Conservation (phyloP, 352 stramenopile species). For the Pythium oligandrum region DNA sequence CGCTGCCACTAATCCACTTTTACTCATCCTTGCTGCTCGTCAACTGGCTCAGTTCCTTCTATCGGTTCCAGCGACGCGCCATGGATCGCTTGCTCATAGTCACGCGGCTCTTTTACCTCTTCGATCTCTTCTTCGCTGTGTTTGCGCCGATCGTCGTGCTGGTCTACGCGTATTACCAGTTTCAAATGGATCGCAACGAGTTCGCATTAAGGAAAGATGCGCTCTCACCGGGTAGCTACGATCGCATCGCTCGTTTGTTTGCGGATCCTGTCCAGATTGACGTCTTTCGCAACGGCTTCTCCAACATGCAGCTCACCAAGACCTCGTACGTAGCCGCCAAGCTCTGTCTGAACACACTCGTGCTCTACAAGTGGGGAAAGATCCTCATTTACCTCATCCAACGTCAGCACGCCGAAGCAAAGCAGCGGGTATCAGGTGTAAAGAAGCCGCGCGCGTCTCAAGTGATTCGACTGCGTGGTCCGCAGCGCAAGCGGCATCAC, state of each 20-base stretch:
- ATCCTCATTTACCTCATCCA: constrained; percentile 17
- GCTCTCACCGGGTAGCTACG: constrained; percentile 12
- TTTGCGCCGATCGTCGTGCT: constrained; percentile 24
- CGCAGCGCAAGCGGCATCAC: constrained; percentile 7
- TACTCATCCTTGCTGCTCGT: constrained; percentile 17
- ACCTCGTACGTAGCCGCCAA: constrained; percentile 10
- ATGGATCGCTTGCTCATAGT: constrained; percentile 9
- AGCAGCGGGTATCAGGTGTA: background rate
- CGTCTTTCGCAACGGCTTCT: constrained; percentile 18
- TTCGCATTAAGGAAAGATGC: constrained; percentile 11
- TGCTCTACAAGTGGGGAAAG: constrained; percentile 19
- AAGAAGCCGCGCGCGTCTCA: background rate
- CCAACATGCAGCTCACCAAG: constrained; percentile 16
- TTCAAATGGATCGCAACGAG: constrained; percentile 16
- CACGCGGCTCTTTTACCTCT: constrained; percentile 18
- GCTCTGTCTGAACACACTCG: constrained; percentile 14
- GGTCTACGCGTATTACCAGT: constrained; percentile 18
- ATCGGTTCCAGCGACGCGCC: constrained; percentile 18
- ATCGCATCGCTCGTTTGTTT: constrained; percentile 19
- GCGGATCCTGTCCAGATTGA: constrained; percentile 18
- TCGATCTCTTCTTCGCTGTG: constrained; percentile 31
- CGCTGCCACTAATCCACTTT: constrained; percentile 19
- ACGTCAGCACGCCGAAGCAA: background rate
- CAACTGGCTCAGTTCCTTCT: constrained; percentile 24
- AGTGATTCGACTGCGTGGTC: too few relatives aligned